phyloP scores from a whole-genome alignment of 768 basidiomycete species.

The Strobilomyces confusus region DNA sequence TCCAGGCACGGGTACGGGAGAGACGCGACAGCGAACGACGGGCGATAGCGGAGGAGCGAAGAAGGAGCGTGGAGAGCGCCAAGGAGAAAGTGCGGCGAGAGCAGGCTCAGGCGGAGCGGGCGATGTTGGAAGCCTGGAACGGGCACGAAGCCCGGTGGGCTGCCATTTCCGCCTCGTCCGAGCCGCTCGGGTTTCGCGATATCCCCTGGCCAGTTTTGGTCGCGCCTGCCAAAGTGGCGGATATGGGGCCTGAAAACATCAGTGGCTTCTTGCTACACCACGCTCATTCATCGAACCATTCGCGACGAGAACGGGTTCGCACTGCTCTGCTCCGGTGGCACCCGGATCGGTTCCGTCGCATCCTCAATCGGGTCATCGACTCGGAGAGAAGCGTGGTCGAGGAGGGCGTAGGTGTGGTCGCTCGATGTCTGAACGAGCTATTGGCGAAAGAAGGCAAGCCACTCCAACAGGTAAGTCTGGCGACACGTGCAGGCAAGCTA shows the following conservation, averaged over 20 bases:
- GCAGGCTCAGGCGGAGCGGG: constrained; percentile 40
- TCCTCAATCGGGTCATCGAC: constrained; percentile 49
- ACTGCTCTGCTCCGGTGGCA: constrained; percentile 74
- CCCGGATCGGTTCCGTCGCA: constrained; percentile 67
- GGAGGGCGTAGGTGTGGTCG: constrained; percentile 61
- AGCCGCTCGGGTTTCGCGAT: constrained; percentile 50
- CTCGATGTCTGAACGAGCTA: constrained; percentile 63
- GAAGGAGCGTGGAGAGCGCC: constrained; percentile 29
- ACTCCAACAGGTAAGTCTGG: constrained; percentile 18
- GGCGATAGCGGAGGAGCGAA: constrained; percentile 46
- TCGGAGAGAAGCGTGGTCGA: constrained; percentile 53
- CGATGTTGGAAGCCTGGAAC: constrained; percentile 53
- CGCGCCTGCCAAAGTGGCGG: constrained; percentile 40
- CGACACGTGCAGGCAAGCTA: not conserved
- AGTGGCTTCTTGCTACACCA: constrained; percentile 59
- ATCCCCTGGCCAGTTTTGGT: constrained; percentile 69
- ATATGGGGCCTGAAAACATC: constrained; percentile 54
- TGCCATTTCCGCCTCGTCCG: constrained; percentile 42
- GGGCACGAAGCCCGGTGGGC: constrained; percentile 65
- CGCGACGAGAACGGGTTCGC: constrained; percentile 63
- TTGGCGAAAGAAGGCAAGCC: constrained; percentile 39
- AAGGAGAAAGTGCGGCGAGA: constrained; percentile 44
- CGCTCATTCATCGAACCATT: constrained; percentile 54
- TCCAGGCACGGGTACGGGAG: constrained; percentile 49
- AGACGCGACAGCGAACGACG: constrained; percentile 48